Percentiles rank a stretch among this genome's conserved stretches.
Conservation (phyloP, 495 filamentous ascomycete genomes). For the Penicillium daleae region DNA sequence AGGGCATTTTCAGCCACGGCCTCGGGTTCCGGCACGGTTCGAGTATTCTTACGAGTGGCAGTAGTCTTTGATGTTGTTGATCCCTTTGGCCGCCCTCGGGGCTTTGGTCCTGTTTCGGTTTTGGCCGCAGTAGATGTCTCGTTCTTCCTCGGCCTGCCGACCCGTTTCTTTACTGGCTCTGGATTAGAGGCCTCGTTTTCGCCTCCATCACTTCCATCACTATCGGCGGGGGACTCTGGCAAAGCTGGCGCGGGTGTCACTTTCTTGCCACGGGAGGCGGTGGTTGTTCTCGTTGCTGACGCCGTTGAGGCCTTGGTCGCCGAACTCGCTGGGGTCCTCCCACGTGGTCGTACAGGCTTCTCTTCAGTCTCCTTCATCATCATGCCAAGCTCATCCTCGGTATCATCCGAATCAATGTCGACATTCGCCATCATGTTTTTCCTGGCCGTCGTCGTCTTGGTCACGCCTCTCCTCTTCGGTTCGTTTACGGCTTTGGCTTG, state of each 20-base stretch:
- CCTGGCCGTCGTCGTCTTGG: slow-evolving; percentile 25
- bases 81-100: slow-evolving; percentile 44
- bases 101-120: slow-evolving; percentile 27
- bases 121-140: slow-evolving; percentile 18
- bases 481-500: slow-evolving; percentile 20
- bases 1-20: slow-evolving; percentile 22
- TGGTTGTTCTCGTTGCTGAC: neutral
- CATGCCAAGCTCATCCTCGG: slow-evolving; percentile 47
- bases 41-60: slow-evolving; percentile 31
- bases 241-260: slow-evolving; percentile 14
- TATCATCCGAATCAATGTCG: slow-evolving; percentile 37
- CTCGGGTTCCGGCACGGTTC: slow-evolving; percentile 23
- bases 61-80: slow-evolving; percentile 24
- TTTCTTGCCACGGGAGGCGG: slow-evolving; percentile 27
- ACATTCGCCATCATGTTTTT: slow-evolving; percentile 19
- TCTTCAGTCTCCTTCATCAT: slow-evolving; percentile 27
- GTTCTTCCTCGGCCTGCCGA: slow-evolving; percentile 40
- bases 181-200: slow-evolving; percentile 30
- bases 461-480: slow-evolving; percentile 23
- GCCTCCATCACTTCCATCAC: slow-evolving; percentile 27
- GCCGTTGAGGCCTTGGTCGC: slow-evolving; percentile 18
- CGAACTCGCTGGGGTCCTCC: slow-evolving; percentile 22
- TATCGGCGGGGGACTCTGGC: slow-evolving; percentile 16
- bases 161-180: slow-evolving; percentile 43
- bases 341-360: slow-evolving; percentile 22